Base-by-base conservation (phyloP, 176 grass and related monocot genomes). In the Phyllostachys edulis region DNA sequence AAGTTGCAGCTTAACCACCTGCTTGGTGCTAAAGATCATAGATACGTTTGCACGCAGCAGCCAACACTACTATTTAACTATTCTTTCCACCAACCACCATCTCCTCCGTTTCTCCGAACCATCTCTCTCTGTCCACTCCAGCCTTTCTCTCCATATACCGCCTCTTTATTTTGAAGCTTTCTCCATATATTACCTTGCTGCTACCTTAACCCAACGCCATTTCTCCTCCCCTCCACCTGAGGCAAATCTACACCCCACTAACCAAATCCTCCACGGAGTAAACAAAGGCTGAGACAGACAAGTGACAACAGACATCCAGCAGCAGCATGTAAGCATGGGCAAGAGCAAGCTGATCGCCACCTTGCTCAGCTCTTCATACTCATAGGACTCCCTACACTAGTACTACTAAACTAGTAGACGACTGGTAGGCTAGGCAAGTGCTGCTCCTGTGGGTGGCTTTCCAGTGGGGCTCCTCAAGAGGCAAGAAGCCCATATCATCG, bases 391-490 rank as follows among this genome's bases (percentile, higher is more conserved):
- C 32, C 32, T 45, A 3, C 39, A 6, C 42, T 45, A 15, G 13
- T 15, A 5, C 46, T 15, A 14, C 46, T 49, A 15, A 49, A 54
- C 29, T 13, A 17, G 72, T 38, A 38, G 71, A 73, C 69, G 69
- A 50, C 4, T 11, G 10, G 16, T 7, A 29, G 79, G 4, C 3
- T 59, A 23, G 42, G 42, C 38, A 45, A 55, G 66, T 83, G 80
- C 45, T 20, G 46, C 61, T 56, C 13, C 50, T 80, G 87, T 85
- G 51, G 36, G 68, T 3, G 18, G 69, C 87, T 89, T 85, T 85
- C 68, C 63, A 8, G 77, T 77, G 88, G 51, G 77, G 40, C 79
- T 62, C 15, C 78, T 76, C 54, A 32, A 32, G 14, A 4, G 37
- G 21, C 75, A 42, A 76, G 26, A 37, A 38, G 32, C 61, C 26